phyloP scores from a whole-genome alignment of 768 basidiomycete genomes.

The Lentinus brumalis region DNA sequence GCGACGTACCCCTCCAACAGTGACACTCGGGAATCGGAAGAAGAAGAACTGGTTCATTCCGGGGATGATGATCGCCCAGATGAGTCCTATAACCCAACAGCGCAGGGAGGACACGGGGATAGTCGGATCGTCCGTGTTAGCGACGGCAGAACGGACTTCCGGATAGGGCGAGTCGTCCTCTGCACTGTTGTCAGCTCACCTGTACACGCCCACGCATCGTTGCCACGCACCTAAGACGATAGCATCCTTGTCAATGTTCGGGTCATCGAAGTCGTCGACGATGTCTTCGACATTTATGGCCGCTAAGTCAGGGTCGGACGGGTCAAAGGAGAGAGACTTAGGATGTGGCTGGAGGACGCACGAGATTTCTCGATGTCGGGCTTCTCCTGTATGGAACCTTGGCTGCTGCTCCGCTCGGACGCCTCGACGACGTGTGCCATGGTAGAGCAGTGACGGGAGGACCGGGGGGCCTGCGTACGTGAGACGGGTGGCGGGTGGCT shows the following conservation, averaged over 20 bases:
- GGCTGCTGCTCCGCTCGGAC: slow-evolving; percentile 8
- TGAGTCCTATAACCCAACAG: slow-evolving; percentile 47
- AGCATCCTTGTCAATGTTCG: slow-evolving; percentile 36
- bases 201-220: neutral
- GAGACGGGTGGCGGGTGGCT: slow-evolving; percentile 2
- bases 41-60: slow-evolving; percentile 77
- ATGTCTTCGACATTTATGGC: slow-evolving; percentile 11
- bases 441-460: slow-evolving; percentile 7
- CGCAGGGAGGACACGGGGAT: slow-evolving; percentile 55
- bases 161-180: slow-evolving; percentile 32
- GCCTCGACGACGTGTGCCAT: slow-evolving; percentile 13
- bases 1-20: slow-evolving; percentile 47
- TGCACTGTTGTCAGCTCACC: neutral
- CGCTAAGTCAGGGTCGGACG: neutral
- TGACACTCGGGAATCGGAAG: slow-evolving; percentile 72
- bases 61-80: slow-evolving; percentile 58
- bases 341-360: neutral
- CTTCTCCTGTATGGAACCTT: slow-evolving; percentile 14
- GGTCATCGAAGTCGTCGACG: slow-evolving; percentile 34
- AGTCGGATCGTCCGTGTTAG: slow-evolving; percentile 62
- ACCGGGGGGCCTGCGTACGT: slow-evolving; percentile 6
- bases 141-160: slow-evolving; percentile 47
- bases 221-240: slow-evolving; percentile 23
- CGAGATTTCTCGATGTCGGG: slow-evolving; percentile 15
- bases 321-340: neutral